Percentiles rank a stretch among this genome's conserved stretches.
Evolutionary conservation across 345 rosid genomes (phyloP).

Genomic region (Euphorbia tirucalli): DNA sequence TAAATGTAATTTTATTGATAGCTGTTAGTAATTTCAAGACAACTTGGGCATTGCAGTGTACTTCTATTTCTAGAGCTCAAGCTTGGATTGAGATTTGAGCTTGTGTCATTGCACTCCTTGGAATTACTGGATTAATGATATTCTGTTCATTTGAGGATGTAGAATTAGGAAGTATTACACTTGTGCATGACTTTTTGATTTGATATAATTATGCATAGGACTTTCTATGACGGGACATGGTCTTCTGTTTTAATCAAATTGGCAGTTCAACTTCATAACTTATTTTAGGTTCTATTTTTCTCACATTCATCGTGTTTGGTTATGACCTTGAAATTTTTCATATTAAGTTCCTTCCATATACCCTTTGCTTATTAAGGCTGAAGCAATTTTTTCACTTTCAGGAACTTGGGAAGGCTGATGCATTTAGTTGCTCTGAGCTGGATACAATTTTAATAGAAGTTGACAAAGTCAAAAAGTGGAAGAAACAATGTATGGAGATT

Average conservation of each 20-base stretch:
- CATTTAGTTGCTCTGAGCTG: conserved; percentile 53
- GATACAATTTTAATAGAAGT: conserved; percentile 48
- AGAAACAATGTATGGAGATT: conserved; percentile 33
- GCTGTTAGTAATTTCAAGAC: not conserved
- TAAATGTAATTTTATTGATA: not conserved
- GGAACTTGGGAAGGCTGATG: conserved; percentile 48
- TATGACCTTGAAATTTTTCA: not conserved
- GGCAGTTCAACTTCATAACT: not conserved
- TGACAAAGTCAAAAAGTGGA: conserved; percentile 63
- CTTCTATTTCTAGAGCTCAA: not conserved
- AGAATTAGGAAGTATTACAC: not conserved
- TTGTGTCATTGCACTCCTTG: not conserved
- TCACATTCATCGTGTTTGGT: not conserved
- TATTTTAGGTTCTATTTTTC: not conserved
- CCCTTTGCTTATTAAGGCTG: not conserved
- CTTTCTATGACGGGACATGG: not conserved
- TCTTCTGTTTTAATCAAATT: not conserved
- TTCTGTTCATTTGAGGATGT: not conserved
- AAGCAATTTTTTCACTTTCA: conserved; percentile 25
- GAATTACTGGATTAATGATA: not conserved
- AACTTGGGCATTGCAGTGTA: not conserved
- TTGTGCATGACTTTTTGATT: not conserved
- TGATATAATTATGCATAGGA: not conserved
- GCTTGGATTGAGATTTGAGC: not conserved
- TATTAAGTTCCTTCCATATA: not conserved